Evolutionary conservation across 2,329 filamentous ascomycete species (phyloP).

Genomic region (Hypoxylon rubiginosum): DNA sequence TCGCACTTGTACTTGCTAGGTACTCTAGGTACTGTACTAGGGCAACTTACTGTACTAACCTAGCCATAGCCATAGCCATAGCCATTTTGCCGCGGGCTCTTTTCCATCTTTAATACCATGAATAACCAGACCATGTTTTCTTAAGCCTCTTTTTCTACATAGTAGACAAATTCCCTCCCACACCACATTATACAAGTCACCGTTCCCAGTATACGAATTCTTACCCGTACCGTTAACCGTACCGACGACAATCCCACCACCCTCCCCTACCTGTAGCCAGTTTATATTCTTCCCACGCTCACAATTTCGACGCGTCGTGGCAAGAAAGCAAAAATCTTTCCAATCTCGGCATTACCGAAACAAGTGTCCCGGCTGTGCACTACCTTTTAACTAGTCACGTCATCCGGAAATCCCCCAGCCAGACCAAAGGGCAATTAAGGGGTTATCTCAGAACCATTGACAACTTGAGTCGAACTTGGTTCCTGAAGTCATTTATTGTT

Average conservation of each 20-base stretch:
- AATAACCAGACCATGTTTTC: constrained; percentile 14
- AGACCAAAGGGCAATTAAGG: constrained; percentile 10
- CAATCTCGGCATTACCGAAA: constrained; percentile 29
- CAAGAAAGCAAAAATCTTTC: not conserved
- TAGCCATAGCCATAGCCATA: not conserved
- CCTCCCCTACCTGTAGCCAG: constrained; percentile 8
- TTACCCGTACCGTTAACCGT: not conserved
- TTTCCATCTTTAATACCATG: constrained; percentile 33
- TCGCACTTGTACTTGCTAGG: constrained; percentile 41
- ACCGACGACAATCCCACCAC: constrained; percentile 5
- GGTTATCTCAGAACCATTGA: constrained; percentile 12
- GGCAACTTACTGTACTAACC: constrained; percentile 43
- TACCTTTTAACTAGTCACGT: constrained; percentile 25
- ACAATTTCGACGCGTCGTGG: not conserved
- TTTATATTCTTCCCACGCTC: constrained; percentile 8
- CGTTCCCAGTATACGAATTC: constrained; percentile 16
- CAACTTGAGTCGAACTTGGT: constrained; percentile 5
- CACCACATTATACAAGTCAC: constrained; percentile 21
- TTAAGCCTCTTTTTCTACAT: constrained; percentile 36
- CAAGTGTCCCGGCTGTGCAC: constrained; percentile 22
- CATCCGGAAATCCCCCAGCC: constrained; percentile 25
- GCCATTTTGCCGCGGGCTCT: constrained; percentile 38
- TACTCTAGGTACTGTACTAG: constrained; percentile 39
- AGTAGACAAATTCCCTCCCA: constrained; percentile 26
- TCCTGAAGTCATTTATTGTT: constrained; percentile 22